Evolutionary conservation across 2,329 filamentous ascomycete genomes (phyloP), one percentile per base, ranked within the genome.

Genomic region (Epichloe uncinata): DNA sequence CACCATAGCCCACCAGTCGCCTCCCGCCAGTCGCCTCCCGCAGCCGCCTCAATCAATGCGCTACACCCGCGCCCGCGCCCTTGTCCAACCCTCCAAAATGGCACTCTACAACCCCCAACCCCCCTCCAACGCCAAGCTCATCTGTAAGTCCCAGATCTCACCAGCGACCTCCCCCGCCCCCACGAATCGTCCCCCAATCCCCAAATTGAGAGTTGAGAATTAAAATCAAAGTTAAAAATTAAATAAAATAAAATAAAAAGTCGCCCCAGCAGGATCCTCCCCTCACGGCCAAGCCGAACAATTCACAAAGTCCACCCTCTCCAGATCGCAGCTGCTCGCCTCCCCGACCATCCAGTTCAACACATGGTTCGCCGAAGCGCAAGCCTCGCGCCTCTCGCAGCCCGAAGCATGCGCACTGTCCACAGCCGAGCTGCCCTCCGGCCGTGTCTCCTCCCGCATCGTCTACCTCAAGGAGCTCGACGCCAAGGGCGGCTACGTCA

Each of bases 401-500:
- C 90, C 91, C 1, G 93, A 98, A 68, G 87, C 93, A 1, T 89
- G 88, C 61, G 89, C 84, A 2, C 74, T 98, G 1, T 85, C 89
- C 3, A 98, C 93, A 0, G 89, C 90, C 0, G 73, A 76, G 22
- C 76, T 97, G 4, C 91, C 91, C 2, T 85, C 81, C 0, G 93
- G 93, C 53, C 82, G 85, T 44, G 85, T 97, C 18, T 88, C 82
- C 44, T 83, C 87, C 3, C 87, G 93, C 52, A 77, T 88, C 57
- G 88, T 98, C 37, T 98, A 97, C 69, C 77, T 98, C 57, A 98
- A 98, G 69, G 93, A 97, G 72, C 80, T 97, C 22, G 90, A 97
- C 66, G 67, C 73, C 49, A 59, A 67, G 5, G 68, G 65, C 18
- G 89, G 90, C 15, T 98, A 94, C 68, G 88, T 97, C 42, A 75